Conservation (phyloP, 768 basidiomycete genomes). For the Mrakia hoshinonis region DNA sequence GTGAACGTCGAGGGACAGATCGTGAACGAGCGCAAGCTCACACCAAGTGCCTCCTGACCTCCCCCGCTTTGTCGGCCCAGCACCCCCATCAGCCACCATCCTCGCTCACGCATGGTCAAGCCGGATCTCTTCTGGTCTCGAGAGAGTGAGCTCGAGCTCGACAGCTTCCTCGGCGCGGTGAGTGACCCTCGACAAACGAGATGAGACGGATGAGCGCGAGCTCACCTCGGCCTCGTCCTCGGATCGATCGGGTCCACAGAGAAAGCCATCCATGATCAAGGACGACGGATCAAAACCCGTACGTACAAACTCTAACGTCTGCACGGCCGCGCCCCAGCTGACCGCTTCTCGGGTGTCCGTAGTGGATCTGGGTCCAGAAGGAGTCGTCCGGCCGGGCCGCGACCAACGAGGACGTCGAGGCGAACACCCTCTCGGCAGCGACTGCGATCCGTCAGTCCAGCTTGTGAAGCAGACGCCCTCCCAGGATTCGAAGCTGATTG, state of each 20-base stretch:
- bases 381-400: background rate
- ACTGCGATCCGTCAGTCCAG: background rate
- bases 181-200: too few relatives aligned
- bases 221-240: too few relatives aligned
- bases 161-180: too few relatives aligned
- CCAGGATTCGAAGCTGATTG: background rate
- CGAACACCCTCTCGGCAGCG: background rate
- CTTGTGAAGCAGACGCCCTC: background rate
- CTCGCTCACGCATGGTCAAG: too few relatives aligned
- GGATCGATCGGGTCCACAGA: background rate
- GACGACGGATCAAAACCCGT: conserved; percentile 3
- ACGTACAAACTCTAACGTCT: background rate
- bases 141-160: too few relatives aligned
- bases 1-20: too few relatives aligned
- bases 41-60: too few relatives aligned
- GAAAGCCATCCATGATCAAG: background rate
- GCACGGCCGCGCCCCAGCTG: background rate
- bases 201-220: too few relatives aligned
- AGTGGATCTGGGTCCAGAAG: conserved; percentile 14
- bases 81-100: too few relatives aligned
- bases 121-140: too few relatives aligned
- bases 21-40: too few relatives aligned
- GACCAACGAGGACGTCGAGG: background rate
- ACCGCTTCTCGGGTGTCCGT: background rate
- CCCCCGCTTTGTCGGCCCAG: too few relatives aligned